These are phyloP conservation scores for Afroboletus lepidellus DNA, from an alignment of 1,284 basidiomycete species.

Conservation along the genomic window DNA sequence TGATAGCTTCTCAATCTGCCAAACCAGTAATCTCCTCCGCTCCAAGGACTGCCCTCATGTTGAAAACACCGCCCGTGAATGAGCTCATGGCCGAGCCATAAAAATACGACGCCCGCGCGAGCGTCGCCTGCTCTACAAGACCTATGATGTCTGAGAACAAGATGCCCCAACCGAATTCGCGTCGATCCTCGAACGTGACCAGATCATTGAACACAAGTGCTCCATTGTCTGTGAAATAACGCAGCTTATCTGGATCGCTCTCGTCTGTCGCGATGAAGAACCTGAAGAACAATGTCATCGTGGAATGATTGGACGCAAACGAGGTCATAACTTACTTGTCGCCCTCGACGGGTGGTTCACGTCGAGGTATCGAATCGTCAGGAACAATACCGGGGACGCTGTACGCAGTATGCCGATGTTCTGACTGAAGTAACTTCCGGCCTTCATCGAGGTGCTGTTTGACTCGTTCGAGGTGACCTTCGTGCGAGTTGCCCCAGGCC, in stretches of 20 bases:
- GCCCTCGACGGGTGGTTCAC: constrained; percentile 19
- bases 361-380: constrained; percentile 19
- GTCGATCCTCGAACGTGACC: constrained; percentile 37
- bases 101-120: constrained; percentile 38
- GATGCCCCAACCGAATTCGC: constrained; percentile 38
- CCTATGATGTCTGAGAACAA: constrained; percentile 41
- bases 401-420: constrained; percentile 18
- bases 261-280: constrained; percentile 48
- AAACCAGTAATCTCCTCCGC: constrained; percentile 25
- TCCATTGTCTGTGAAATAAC: constrained; percentile 34
- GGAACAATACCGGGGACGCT: constrained; percentile 19
- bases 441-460: constrained; percentile 33
- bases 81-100: constrained; percentile 43
- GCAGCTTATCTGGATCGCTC: constrained; percentile 31
- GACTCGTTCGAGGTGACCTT: constrained; percentile 38
- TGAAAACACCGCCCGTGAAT: constrained; percentile 39
- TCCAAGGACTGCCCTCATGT: constrained; percentile 35
- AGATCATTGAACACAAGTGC: constrained; percentile 40
- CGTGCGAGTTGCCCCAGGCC: constrained; percentile 36
- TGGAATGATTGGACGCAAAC: neutral
- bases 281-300: constrained; percentile 20
- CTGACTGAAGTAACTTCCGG: constrained; percentile 20
- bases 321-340: constrained; percentile 18
- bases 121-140: constrained; percentile 40
- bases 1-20: constrained; percentile 23